These are phyloP conservation scores for Pichia eremophila DNA, from an alignment of 805 yeast genomes.

Conservation along the genomic window DNA sequence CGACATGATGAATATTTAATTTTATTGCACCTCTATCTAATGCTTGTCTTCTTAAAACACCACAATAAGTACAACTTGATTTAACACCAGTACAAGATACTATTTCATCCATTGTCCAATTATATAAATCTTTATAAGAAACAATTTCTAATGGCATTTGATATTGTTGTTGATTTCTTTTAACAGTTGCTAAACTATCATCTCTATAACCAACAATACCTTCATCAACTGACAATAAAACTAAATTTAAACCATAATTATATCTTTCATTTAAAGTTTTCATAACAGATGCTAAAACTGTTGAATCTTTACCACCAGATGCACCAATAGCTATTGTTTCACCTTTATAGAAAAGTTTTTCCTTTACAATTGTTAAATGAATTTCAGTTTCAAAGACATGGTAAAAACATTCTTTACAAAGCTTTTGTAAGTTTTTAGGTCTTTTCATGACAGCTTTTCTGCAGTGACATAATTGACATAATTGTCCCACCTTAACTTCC, in stretches of 20 bases:
- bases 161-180: slow-evolving; percentile 75
- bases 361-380: slow-evolving; percentile 73
- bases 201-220: slow-evolving; percentile 97
- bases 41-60: slow-evolving; percentile 94
- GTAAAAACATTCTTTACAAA: slow-evolving; percentile 87
- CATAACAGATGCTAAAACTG: slow-evolving; percentile 83
- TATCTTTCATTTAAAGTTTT: slow-evolving; percentile 83
- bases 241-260: slow-evolving; percentile 78
- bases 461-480: slow-evolving; percentile 77
- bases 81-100: slow-evolving; percentile 90
- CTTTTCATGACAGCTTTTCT: slow-evolving; percentile 82
- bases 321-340: slow-evolving; percentile 96
- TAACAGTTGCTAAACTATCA: slow-evolving; percentile 93
- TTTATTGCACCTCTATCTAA: slow-evolving; percentile 91
- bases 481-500: slow-evolving; percentile 29
- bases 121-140: slow-evolving; percentile 79
- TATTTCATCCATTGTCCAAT: slow-evolving; percentile 98
- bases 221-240: slow-evolving; percentile 83
- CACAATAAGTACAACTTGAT: slow-evolving; percentile 96
- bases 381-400: slow-evolving; percentile 91
- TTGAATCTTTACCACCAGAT: slow-evolving; percentile 96
- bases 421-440: slow-evolving; percentile 83
- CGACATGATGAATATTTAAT: slow-evolving; percentile 78
- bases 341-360: slow-evolving; percentile 64
- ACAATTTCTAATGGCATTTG: slow-evolving; percentile 36